These are phyloP conservation scores for Penicillium sp. DNA, from an alignment of 2,329 filamentous ascomycete genomes.

Conservation along the genomic window DNA sequence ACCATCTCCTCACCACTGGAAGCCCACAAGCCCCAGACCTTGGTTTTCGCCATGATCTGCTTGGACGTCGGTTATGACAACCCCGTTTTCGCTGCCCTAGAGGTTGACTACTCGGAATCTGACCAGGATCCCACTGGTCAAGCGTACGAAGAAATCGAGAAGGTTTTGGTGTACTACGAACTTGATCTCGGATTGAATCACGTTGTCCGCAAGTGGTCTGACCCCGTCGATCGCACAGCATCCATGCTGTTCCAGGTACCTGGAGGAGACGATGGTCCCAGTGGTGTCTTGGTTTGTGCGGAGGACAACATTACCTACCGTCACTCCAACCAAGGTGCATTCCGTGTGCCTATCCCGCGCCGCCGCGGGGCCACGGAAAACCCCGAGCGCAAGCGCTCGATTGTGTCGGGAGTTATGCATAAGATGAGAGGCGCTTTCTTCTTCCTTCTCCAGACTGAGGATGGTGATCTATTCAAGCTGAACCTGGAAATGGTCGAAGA, in stretches of 20 bases:
- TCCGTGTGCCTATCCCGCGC: constrained; percentile 84
- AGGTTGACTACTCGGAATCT: constrained; percentile 87
- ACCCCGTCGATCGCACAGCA: constrained; percentile 85
- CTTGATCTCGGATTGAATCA: constrained; percentile 95
- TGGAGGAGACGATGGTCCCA: constrained; percentile 88
- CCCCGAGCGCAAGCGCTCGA: constrained; percentile 81
- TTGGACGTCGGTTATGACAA: constrained; percentile 97
- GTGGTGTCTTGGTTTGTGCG: constrained; percentile 90
- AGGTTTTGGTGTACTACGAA: constrained; percentile 94
- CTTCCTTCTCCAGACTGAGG: constrained; percentile 91
- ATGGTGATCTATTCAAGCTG: constrained; percentile 97
- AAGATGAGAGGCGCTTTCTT: constrained; percentile 97
- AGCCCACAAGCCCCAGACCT: constrained; percentile 86
- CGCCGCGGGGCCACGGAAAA: constrained; percentile 87
- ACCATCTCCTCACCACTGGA: constrained; percentile 97
- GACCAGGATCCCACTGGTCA: constrained; percentile 88
- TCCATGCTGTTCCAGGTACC: constrained; percentile 93
- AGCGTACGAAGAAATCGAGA: constrained; percentile 79
- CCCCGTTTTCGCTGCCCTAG: constrained; percentile 90
- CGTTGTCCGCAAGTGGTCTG: constrained; percentile 94
- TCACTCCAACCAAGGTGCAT: constrained; percentile 91
- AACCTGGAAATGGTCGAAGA: constrained; percentile 89
- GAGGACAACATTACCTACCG: constrained; percentile 94
- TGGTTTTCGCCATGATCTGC: constrained; percentile 84
- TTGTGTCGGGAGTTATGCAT: constrained; percentile 93